Conservation (phyloP, 2,329 filamentous ascomycete genomes). For the Ophiocordyceps australis region DNA sequence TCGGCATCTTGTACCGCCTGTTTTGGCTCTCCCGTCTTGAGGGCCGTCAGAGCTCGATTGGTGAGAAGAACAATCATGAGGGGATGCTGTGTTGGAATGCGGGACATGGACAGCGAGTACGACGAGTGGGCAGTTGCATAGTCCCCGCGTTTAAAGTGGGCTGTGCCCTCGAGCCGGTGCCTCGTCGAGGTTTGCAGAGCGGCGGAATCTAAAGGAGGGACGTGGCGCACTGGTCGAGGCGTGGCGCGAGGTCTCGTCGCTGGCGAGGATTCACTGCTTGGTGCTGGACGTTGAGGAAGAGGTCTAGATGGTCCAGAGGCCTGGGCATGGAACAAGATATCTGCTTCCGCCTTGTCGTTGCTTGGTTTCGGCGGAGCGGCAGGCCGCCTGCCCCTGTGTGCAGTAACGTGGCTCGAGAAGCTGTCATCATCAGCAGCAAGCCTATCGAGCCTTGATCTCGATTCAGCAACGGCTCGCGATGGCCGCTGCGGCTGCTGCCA, state of each 20-base stretch:
- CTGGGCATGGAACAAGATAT: conserved; percentile 41
- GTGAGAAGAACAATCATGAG: conserved; percentile 76
- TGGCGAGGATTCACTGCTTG: no score
- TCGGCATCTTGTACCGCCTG: conserved; percentile 75
- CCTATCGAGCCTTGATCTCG: conserved; percentile 43
- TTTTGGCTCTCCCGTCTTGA: conserved; percentile 88
- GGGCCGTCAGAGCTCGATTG: conserved; percentile 74
- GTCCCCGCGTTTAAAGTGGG: conserved; percentile 87
- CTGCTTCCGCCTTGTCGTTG: conserved; percentile 26
- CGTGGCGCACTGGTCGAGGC: conserved; percentile 32
- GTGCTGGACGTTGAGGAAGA: conserved; percentile 17
- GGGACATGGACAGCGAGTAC: conserved; percentile 60
- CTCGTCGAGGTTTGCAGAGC: conserved; percentile 60
- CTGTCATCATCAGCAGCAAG: conserved; percentile 60
- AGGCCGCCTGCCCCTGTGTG: conserved; percentile 58
- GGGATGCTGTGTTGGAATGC: conserved; percentile 63
- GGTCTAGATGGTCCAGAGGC: conserved; percentile 15
- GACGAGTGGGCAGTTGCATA: conserved; percentile 71
- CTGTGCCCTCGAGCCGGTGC: conserved; percentile 63
- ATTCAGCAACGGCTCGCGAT: conserved; percentile 12
- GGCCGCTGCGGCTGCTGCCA: conserved; percentile 33
- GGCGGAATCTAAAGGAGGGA: conserved; percentile 50
- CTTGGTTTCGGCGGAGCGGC: conserved; percentile 27
- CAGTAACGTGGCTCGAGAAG: conserved; percentile 72
- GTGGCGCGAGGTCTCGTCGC: conserved; percentile 22